Evolutionary conservation across 139 green algal species (phyloP), one percentile per base, ranked within the genome.

Genomic region (Pycnococcus provasolii): DNA sequence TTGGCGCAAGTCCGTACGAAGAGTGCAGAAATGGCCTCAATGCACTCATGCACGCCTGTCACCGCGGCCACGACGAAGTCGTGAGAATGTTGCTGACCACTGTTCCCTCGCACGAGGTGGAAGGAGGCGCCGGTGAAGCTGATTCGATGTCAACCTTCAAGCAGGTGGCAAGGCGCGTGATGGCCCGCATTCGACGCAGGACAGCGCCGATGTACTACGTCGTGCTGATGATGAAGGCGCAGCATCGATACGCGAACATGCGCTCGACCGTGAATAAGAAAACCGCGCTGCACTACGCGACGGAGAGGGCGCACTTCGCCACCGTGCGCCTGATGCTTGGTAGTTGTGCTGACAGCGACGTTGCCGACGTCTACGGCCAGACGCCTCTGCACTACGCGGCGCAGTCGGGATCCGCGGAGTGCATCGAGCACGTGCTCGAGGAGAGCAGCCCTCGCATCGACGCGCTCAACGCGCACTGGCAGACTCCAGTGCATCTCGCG

Each of bases 371-470:
- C 53, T 15, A 64, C 41, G 58, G n/a, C 26, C 6, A 6, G 9
- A 64, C 58, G 6, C 58, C 58, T 5, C 9, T 64, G n/a, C 58
- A 64, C 58, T 9, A 45, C 58, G 58, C 58, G 13, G 58, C 58
- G 58, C 9, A 48, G 4, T 50, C 13, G 9, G 58, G 58, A n/a
- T 15, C 41, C 42, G n/a, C 58, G 41, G 58, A 11, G 58, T 15
- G 7, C 8, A 8, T 41, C 15, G 41, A 6, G 53, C 53, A 5
- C 4, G 15, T 60, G 53, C 53, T 60, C 53, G 53, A 15, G 15
- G 53, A 15, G 53, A 60, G 8, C 8, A 4, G 53, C 53, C 15
- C 15, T 15, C 53, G 13, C 53, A 15, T 39, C 4, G 53, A 60
- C 41, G 53, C 53, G 8, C 7, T 60, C 8, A 6, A 39, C 53